Conservation (phyloP, 257 asterid species). For the Echium plantagineum region DNA sequence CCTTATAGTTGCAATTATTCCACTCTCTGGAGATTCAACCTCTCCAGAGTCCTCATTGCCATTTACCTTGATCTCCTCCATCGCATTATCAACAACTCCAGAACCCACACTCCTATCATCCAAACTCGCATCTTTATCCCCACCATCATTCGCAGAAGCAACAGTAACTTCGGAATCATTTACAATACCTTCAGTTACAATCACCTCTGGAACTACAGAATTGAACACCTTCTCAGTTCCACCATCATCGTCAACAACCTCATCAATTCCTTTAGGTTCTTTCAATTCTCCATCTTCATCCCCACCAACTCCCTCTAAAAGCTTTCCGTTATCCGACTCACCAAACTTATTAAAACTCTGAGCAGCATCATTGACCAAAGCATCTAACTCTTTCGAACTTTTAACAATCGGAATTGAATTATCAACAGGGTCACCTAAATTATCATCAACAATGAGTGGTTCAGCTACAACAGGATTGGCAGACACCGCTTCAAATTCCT, state of each 20-base stretch:
- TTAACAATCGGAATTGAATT: conserved; percentile 18
- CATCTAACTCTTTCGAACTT: conserved; percentile 19
- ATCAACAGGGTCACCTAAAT: conserved; percentile 17
- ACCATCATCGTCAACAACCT: conserved; percentile 9
- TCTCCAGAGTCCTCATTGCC: conserved; percentile 10
- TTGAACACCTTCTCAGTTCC: not conserved
- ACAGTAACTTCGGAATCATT: conserved; percentile 10
- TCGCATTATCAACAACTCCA: conserved; percentile 7
- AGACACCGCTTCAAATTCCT: conserved; percentile 40
- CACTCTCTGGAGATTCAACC: not conserved
- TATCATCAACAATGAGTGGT: conserved; percentile 11
- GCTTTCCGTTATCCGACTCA: conserved; percentile 16
- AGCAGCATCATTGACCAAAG: conserved; percentile 20
- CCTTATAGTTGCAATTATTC: not conserved
- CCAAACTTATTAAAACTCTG: conserved; percentile 14
- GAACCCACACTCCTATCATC: conserved; percentile 8
- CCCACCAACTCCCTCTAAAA: conserved; percentile 18
- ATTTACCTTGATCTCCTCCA: conserved; percentile 12
- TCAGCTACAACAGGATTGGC: conserved; percentile 3
- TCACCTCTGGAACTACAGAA: conserved; percentile 2
- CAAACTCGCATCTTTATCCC: conserved; percentile 1
- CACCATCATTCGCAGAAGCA: conserved; percentile 13
- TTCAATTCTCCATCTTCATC: conserved; percentile 5
- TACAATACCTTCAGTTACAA: conserved; percentile 4
- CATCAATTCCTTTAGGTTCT: conserved; percentile 11